Conservation (phyloP, 2,329 filamentous ascomycete species). For the Berkeleyomyces basicola region DNA sequence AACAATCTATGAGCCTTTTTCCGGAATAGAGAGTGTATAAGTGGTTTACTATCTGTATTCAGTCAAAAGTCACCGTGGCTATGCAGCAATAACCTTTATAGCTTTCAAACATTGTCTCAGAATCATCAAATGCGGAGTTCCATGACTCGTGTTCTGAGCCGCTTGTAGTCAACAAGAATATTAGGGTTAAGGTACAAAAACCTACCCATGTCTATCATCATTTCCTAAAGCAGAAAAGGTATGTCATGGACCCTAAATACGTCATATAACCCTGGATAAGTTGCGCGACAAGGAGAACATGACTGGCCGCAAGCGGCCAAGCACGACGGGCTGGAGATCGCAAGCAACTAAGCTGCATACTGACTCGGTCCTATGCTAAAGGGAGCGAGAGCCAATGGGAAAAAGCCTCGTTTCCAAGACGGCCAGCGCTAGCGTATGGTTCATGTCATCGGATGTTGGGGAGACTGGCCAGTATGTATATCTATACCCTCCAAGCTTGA, state of each 20-base stretch:
- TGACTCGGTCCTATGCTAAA: no score
- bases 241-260: not conserved
- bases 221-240: not conserved
- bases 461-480: not conserved
- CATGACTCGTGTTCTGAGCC: not conserved
- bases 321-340: not conserved
- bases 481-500: not conserved
- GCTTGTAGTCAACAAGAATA: not conserved
- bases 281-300: not conserved
- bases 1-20: no score
- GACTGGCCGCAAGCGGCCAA: not conserved
- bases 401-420: not conserved
- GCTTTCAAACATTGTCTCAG: not conserved
- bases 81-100: not conserved
- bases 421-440: not conserved
- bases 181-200: not conserved
- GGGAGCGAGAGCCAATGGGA: not conserved
- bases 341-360: not conserved
- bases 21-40: no score
- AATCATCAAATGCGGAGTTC: not conserved
- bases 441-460: not conserved
- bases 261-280: not conserved
- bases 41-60: no score
- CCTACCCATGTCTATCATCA: not conserved
- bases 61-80: no score